These are phyloP conservation scores for Neurospora sp. DNA, from an alignment of 2,329 filamentous ascomycete genomes.

Conservation along the genomic window DNA sequence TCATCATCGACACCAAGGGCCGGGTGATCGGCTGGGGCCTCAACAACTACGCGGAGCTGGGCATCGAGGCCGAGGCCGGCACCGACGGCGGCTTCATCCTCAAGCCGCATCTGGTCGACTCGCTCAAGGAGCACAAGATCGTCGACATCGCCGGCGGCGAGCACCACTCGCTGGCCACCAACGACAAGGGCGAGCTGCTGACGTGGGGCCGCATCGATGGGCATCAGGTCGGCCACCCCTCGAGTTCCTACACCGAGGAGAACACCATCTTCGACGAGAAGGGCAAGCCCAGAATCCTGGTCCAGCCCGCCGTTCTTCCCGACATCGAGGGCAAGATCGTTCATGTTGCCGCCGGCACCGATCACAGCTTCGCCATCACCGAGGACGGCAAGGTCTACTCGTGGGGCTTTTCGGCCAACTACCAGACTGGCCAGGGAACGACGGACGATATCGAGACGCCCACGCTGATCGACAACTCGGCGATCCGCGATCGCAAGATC, in stretches of 20 bases:
- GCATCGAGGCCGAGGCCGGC: conserved; percentile 58
- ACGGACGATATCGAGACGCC: conserved; percentile 72
- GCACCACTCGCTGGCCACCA: conserved; percentile 64
- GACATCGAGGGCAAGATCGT: conserved; percentile 41
- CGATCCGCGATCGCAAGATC: conserved; percentile 64
- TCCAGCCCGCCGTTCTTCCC: conserved; percentile 51
- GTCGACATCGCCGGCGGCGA: conserved; percentile 54
- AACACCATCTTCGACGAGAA: conserved; percentile 54
- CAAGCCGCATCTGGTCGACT: conserved; percentile 57
- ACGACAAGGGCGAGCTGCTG: conserved; percentile 44
- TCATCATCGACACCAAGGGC: conserved; percentile 62
- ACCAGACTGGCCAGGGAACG: conserved; percentile 68
- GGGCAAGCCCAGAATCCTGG: conserved; percentile 60
- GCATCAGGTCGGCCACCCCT: conserved; percentile 47
- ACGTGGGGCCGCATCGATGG: conserved; percentile 50
- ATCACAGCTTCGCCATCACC: conserved; percentile 65
- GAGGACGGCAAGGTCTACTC: conserved; percentile 60
- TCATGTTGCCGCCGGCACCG: conserved; percentile 53
- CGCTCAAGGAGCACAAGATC: conserved; percentile 54
- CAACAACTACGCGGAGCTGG: conserved; percentile 72
- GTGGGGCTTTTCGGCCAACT: conserved; percentile 74
- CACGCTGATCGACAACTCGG: conserved; percentile 75
- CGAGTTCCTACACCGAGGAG: conserved; percentile 43
- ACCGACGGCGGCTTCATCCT: conserved; percentile 59
- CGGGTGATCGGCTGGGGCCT: conserved; percentile 74